A percentile compares a stretch with the other conserved stretches of the same genome.
phyloP scores from a whole-genome alignment of 257 asterid genomes.

The Fraxinus quadrangulata region DNA sequence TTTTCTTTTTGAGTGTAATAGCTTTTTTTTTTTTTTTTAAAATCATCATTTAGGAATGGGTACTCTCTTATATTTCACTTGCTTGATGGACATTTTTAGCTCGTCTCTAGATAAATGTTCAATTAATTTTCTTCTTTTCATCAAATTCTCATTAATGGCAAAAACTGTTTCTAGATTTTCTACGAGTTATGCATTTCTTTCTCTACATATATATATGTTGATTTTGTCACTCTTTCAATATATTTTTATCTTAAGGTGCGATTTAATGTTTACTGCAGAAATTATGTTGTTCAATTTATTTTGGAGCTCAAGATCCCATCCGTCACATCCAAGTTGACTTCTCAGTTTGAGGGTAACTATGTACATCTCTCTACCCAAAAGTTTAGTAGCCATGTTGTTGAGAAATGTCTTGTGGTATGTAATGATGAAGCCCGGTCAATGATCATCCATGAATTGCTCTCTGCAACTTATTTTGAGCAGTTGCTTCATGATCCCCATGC shows the following conservation, averaged over 20 bases:
- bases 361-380: slow-evolving; percentile 76
- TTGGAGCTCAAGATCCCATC: slow-evolving; percentile 74
- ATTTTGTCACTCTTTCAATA: neutral
- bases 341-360: slow-evolving; percentile 73
- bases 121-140: neutral
- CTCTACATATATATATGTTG: neutral
- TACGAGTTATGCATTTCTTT: neutral
- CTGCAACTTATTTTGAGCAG: slow-evolving; percentile 71
- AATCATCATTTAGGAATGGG: neutral
- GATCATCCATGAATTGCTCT: slow-evolving; percentile 72
- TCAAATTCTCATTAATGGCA: neutral
- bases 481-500: slow-evolving; percentile 95
- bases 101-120: neutral
- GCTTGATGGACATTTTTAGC: neutral
- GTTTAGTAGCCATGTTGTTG: slow-evolving; percentile 94
- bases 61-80: neutral
- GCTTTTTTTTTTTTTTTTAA: neutral
- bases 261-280: slow-evolving; percentile 46
- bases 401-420: slow-evolving; percentile 63
- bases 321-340: slow-evolving; percentile 50
- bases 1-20: neutral
- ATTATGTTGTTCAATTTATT: slow-evolving; percentile 82
- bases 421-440: slow-evolving; percentile 53
- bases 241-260: neutral
- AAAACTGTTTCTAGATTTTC: slow-evolving; percentile 1